Conservation (phyloP, 75 land plant species). For the Pinus taeda region DNA sequence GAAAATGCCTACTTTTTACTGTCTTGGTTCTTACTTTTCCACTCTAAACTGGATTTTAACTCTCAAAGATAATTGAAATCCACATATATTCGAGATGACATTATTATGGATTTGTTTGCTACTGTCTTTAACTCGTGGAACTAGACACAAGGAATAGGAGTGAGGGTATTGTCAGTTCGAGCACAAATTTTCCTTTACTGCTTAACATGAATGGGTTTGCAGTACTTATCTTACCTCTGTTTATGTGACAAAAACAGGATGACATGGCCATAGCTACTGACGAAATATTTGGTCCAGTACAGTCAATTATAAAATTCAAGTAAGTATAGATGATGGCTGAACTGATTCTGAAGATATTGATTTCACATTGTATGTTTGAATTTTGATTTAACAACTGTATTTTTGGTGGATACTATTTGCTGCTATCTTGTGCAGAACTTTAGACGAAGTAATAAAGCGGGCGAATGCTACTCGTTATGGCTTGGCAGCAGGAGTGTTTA, state of each 20-base stretch:
- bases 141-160: background rate
- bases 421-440: constrained; percentile 19
- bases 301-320: constrained; percentile 39
- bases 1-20: background rate
- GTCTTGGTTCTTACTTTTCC: background rate
- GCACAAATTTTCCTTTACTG: too few species aligned
- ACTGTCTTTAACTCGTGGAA: background rate
- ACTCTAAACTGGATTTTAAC: too few species aligned
- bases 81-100: too few species aligned
- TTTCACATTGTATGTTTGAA: background rate
- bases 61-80: too few species aligned
- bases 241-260: constrained; percentile 22
- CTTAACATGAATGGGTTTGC: background rate
- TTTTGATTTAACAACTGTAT: background rate
- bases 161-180: too few species aligned
- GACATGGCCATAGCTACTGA: constrained; percentile 38
- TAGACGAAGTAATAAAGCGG: constrained; percentile 61
- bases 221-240: background rate
- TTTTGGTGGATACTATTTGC: background rate
- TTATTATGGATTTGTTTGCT: background rate
- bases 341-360: background rate
- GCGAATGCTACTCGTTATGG: constrained; percentile 79
- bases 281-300: constrained; percentile 61
- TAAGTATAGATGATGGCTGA: background rate
- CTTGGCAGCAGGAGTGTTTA: constrained; percentile 94